Evolutionary conservation across 2,329 filamentous ascomycete species (phyloP).

Genomic region (Ophiostoma himal-ulmi): DNA sequence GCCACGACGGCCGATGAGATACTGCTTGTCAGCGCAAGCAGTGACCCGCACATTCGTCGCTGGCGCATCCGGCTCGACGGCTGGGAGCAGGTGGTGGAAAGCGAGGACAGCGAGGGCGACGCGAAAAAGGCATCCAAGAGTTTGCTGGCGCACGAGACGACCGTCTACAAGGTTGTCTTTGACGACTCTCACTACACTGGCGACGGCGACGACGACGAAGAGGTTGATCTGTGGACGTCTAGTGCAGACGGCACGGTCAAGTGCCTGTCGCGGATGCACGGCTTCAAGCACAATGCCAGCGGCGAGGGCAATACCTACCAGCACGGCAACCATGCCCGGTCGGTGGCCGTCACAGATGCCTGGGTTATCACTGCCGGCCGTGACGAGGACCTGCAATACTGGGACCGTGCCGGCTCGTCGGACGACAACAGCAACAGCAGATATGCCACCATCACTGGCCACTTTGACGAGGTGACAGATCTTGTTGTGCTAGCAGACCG

Average conservation of each 20-base stretch:
- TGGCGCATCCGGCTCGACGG: slow-evolving; percentile 58
- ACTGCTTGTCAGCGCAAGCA: slow-evolving; percentile 71
- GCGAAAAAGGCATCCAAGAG: slow-evolving; percentile 11
- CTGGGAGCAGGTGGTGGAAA: slow-evolving; percentile 50
- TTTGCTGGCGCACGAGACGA: slow-evolving; percentile 80
- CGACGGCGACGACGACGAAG: slow-evolving; percentile 35
- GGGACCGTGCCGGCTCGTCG: slow-evolving; percentile 75
- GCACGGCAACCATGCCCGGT: slow-evolving; percentile 87
- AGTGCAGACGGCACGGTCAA: slow-evolving; percentile 86
- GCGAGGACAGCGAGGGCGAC: not conserved
- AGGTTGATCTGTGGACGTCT: slow-evolving; percentile 81
- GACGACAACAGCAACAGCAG: slow-evolving; percentile 66
- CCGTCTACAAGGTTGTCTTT: slow-evolving; percentile 75
- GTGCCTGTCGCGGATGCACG: slow-evolving; percentile 62
- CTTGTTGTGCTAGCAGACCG: slow-evolving; percentile 57
- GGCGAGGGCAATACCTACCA: slow-evolving; percentile 63
- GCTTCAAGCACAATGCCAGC: slow-evolving; percentile 43
- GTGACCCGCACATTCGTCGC: slow-evolving; percentile 69
- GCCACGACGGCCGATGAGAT: slow-evolving; percentile 46
- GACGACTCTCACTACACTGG: slow-evolving; percentile 20
- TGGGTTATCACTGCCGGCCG: slow-evolving; percentile 85
- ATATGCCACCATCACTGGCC: slow-evolving; percentile 68
- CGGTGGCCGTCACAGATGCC: slow-evolving; percentile 66
- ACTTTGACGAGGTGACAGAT: slow-evolving; percentile 89
- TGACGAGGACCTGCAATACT: slow-evolving; percentile 87